These are phyloP conservation scores for Aleurites moluccanus DNA, from an alignment of 441 rosid genomes.

Conservation along the genomic window DNA sequence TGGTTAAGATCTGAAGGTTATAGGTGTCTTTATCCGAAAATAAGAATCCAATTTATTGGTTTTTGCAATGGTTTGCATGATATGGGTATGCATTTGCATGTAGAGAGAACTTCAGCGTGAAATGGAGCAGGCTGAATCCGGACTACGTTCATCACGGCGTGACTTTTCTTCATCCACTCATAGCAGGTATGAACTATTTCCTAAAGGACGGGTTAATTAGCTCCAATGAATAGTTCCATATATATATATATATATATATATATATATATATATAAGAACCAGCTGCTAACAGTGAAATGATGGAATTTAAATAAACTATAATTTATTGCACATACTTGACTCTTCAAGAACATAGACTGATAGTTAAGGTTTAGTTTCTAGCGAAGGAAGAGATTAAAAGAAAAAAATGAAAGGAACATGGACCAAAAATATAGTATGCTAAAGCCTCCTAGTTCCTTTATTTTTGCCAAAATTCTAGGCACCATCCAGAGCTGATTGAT, in stretches of 20 bases:
- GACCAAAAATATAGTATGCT: not conserved
- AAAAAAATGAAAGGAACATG: not conserved
- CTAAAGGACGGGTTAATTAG: not conserved
- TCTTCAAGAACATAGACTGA: not conserved
- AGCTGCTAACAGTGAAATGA: not conserved
- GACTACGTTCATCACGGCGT: constrained; percentile 64
- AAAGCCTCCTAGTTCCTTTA: not conserved
- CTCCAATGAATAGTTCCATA: not conserved
- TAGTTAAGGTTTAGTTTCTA: not conserved
- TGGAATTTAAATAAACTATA: not conserved
- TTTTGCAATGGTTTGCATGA: not conserved
- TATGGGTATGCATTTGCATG: constrained; percentile 19
- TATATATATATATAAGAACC: not conserved
- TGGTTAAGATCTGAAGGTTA: not conserved
- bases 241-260: not conserved
- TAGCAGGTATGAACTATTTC: constrained; percentile 39
- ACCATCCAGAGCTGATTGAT: not conserved
- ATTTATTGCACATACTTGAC: not conserved
- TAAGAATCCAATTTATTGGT: not conserved
- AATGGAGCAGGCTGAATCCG: constrained; percentile 83
- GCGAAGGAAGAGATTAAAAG: not conserved
- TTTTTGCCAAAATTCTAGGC: not conserved
- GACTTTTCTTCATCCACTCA: constrained; percentile 61
- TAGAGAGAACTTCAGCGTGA: constrained; percentile 92
- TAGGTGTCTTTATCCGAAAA: constrained; percentile 4